Conservation (phyloP, 768 basidiomycete species). For the Boletus bicolor region DNA sequence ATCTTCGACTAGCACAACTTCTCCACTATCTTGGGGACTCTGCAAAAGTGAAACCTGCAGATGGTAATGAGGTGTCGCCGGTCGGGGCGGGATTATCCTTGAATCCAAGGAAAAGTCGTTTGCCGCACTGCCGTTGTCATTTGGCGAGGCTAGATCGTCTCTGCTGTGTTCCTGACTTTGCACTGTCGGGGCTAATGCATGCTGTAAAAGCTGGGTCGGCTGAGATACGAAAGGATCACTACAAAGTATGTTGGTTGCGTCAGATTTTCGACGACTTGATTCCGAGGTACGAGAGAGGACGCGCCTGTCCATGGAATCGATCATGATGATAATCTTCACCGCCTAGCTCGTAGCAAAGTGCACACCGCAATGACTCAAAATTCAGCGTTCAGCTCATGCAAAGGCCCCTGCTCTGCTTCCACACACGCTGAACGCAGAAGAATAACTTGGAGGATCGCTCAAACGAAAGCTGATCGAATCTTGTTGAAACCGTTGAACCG, state of each 20-base stretch:
- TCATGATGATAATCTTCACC: neutral
- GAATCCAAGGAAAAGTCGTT: constrained; percentile 43
- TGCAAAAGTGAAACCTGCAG: constrained; percentile 29
- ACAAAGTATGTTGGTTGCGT: constrained; percentile 10
- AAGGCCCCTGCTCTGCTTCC: neutral
- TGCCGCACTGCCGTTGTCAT: constrained; percentile 21
- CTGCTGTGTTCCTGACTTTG: constrained; percentile 15
- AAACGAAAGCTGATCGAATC: neutral
- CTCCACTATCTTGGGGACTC: constrained; percentile 2
- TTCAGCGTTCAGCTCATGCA: constrained; percentile 7
- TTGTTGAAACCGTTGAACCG: neutral
- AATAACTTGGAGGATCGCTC: neutral
- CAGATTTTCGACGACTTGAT: constrained; percentile 8
- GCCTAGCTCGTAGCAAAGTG: neutral
- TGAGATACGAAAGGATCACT: constrained; percentile 52
- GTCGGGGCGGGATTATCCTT: constrained; percentile 33
- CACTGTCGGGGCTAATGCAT: constrained; percentile 36
- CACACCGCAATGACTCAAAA: constrained; percentile 3
- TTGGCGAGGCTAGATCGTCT: constrained; percentile 14
- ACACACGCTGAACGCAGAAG: neutral
- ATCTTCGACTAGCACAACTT: constrained; percentile 35
- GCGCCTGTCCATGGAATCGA: constrained; percentile 40
- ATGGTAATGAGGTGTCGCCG: constrained; percentile 47
- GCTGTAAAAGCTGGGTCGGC: constrained; percentile 50
- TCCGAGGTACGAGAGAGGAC: constrained; percentile 21